Evolutionary conservation across 441 rosid genomes (phyloP).

Genomic region (Syzygium syzygioides): DNA sequence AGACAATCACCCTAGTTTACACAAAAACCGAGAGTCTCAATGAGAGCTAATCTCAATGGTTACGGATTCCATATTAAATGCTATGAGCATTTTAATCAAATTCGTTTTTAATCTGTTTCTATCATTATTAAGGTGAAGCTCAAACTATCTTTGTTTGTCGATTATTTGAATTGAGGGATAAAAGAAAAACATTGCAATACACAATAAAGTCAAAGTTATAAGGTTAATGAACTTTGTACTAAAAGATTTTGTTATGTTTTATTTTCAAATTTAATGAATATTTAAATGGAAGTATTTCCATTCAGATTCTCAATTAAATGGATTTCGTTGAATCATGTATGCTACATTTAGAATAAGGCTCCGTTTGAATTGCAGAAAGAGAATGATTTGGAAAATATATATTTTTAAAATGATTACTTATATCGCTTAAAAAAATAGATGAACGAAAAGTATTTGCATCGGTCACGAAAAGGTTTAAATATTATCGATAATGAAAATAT

Average conservation of each 20-base stretch:
- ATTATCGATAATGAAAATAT: no score
- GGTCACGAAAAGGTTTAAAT: no score
- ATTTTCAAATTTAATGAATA: background rate
- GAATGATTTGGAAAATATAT: no score
- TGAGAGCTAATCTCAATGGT: background rate
- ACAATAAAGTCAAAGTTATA: background rate
- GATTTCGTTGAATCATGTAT: background rate
- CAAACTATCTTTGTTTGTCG: background rate
- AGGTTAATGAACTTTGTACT: background rate
- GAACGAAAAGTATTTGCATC: no score
- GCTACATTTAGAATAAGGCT: background rate
- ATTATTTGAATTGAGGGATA: background rate
- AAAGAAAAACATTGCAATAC: background rate
- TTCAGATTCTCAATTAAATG: background rate
- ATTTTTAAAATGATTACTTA: no score
- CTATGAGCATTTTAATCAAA: background rate
- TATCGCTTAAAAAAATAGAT: no score
- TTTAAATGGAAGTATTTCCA: background rate
- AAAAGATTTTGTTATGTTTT: background rate
- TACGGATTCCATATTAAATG: background rate
- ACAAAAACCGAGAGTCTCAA: background rate
- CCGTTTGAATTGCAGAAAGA: no score
- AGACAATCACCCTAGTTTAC: accelerated
- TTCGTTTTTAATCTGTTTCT: background rate
- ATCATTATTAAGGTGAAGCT: accelerated